Evolutionary conservation across 768 basidiomycete genomes (phyloP).

Genomic region (Boletus rex-veris): DNA sequence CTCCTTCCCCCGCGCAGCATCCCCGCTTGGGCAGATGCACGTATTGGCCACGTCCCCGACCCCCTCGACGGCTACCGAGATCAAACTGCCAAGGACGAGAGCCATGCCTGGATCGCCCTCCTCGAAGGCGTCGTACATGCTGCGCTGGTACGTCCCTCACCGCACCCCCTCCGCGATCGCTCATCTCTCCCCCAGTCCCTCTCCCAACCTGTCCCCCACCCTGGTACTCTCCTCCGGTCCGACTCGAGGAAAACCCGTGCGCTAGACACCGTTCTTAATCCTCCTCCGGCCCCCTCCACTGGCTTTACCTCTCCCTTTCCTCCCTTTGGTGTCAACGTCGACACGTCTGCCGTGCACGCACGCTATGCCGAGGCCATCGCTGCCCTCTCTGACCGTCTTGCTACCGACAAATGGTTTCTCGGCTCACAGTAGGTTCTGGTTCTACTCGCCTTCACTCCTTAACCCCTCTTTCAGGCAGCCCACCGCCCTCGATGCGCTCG

Average conservation of each 20-base stretch:
- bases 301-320: conserved; percentile 67
- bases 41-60: conserved; percentile 38
- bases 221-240: conserved; percentile 42
- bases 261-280: conserved; percentile 52
- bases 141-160: conserved; percentile 52
- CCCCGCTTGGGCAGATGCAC: conserved; percentile 68
- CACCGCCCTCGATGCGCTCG: conserved; percentile 77
- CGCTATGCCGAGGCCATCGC: conserved; percentile 70
- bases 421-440: conserved; percentile 56
- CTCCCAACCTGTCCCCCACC: conserved; percentile 44
- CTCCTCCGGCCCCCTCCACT: conserved; percentile 67
- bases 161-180: background rate
- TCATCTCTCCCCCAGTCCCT: conserved; percentile 38
- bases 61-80: conserved; percentile 67
- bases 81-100: conserved; percentile 61
- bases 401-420: conserved; percentile 78
- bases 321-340: conserved; percentile 54
- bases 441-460: background rate
- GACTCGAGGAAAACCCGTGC: conserved; percentile 22
- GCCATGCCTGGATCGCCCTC: conserved; percentile 77
- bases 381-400: conserved; percentile 71
- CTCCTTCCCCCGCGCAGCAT: conserved; percentile 66
- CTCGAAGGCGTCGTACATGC: conserved; percentile 77
- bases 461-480: conserved; percentile 50
- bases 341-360: conserved; percentile 46